Percentiles rank a stretch among this genome's conserved stretches.
Conservation (phyloP, 78 protist genomes). For the Speleostelium caveatum region DNA sequence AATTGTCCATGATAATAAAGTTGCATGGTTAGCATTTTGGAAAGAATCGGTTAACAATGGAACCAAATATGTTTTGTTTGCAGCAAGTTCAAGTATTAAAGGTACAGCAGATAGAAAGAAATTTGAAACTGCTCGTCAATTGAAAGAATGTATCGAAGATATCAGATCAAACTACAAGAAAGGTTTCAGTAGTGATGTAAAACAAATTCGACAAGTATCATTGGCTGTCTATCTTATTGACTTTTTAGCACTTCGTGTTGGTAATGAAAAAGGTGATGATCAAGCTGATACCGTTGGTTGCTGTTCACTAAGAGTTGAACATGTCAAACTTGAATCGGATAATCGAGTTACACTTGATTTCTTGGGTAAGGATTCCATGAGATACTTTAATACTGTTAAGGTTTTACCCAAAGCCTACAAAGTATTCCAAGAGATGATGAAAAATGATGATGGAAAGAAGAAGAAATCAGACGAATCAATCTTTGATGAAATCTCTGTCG, state of each 20-base stretch:
- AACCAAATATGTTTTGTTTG: constrained; percentile 94
- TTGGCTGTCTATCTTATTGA: constrained; percentile 96
- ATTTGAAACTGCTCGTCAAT: constrained; percentile 95
- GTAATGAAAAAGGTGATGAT: constrained; percentile 97
- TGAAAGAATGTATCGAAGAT: constrained; percentile 87
- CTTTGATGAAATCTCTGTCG: constrained; percentile 85
- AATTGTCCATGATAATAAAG: constrained; percentile 89
- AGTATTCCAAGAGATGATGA: not conserved
- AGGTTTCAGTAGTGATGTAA: constrained; percentile 1
- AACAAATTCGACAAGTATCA: constrained; percentile 85
- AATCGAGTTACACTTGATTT: constrained; percentile 91
- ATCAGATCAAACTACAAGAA: constrained; percentile 88
- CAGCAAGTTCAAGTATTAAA: constrained; percentile 85
- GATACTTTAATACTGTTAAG: constrained; percentile 88
- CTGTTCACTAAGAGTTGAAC: constrained; percentile 97
- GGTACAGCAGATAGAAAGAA: constrained; percentile 95
- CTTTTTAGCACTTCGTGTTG: constrained; percentile 98
- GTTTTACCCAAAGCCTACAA: constrained; percentile 69
- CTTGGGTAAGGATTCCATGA: constrained; percentile 99
- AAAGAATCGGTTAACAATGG: constrained; percentile 84
- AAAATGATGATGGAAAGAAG: not conserved
- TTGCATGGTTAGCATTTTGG: constrained; percentile 99
- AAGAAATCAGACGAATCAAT: constrained; percentile 81
- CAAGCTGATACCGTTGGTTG: constrained; percentile 99
- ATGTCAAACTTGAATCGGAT: constrained; percentile 79